Base-by-base conservation (phyloP, 805 yeast genomes). In the Ogataea pini region DNA sequence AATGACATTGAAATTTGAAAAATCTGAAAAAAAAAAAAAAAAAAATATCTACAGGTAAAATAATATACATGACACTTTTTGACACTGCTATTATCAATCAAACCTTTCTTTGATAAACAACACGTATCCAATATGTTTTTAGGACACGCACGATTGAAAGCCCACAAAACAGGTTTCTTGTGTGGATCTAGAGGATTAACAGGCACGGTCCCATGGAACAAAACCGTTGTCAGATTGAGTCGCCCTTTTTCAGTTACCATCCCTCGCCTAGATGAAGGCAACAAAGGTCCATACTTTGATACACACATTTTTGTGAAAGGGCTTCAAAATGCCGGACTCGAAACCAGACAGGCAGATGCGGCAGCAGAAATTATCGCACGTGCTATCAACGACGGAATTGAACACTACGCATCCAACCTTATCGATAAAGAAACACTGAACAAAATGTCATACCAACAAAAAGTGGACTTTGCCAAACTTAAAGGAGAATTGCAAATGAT, bases 391-490 rank as follows among this genome's bases (percentile, higher is more conserved):
- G 94, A 89, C 54, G 94, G 96, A 4, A 82, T 90, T 25, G 77
- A 78, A 18, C 80, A 85, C 47, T 83, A 89, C 20, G 82, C 91
- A 8, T 75, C 83, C 32, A 86, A 86, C 60, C 70, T 92, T 48
- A 96, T 92, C n/a, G 81, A 90, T 20, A 85, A 89, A 58, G 97
- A 90, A 58, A 82, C 85, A 37, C 76, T 92, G 38, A 82, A 88
- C 25, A 83, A 90, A 56, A 79, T 90, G 62, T 86, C 96, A 3
- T 94, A 94, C 67, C 96, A 92, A 64, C 98, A 94, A 61, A 89
- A 92, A 59, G 97, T 94, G 27, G 98, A 94, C 63, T 92, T 94
- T 75, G 94, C 97, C 32, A 92, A 92, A 63, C 77, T 94, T 51
- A 85, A 91, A 62, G 96, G 96, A 27, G 98, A 92, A 65, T 75